Base-by-base conservation (phyloP, 2,329 filamentous ascomycete genomes). In the Neopestalotiopsis rosae region DNA sequence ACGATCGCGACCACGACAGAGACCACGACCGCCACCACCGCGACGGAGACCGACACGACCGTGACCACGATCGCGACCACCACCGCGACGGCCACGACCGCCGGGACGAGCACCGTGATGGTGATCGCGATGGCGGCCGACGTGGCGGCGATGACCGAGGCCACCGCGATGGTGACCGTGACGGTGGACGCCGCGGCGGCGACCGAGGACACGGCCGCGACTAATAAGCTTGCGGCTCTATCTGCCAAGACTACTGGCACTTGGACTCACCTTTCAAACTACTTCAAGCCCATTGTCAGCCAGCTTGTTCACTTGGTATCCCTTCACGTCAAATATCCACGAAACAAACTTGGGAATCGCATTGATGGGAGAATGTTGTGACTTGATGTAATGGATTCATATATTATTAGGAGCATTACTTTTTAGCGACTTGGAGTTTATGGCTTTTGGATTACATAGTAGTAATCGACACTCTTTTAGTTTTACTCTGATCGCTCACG, bases 381-480 rank as follows among this genome's bases (percentile, higher is more conserved):
- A 52, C 6, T 20, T 24, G 45, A 52, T 52, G 45, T n/a, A 20
- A 2, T n/a, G 45, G 45, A 52, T 20, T 52, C 17, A 24, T 24
- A 7, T 52, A 52, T 10, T 7, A 52, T 52, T n/a, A n/a, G n/a
- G 14, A 52, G 45, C 45, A 20, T 52, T 9, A 17, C 17, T 20
- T 52, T 28, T 24, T 24, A 52, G 45, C 45, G 45, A 52, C n/a
- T 52, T 24, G n/a, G n/a, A 52, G 45, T 24, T 24, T 24, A 52
- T 24, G 45, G n/a, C n/a, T 52, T 20, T 24, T 52, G n/a, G n/a
- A 24, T 24, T 52, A 20, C n/a, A 52, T 52, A 52, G 17, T 52
- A 52, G 17, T 52, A 52, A 52, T 52, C 45, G n/a, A 52, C 45
- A 52, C 45, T 52, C 45, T n/a, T 20, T 52, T 52, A 52, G 45